Evolutionary conservation across 805 yeast species (phyloP), one percentile per base, ranked within the genome.

Genomic region (Wickerhamiella galacta): DNA sequence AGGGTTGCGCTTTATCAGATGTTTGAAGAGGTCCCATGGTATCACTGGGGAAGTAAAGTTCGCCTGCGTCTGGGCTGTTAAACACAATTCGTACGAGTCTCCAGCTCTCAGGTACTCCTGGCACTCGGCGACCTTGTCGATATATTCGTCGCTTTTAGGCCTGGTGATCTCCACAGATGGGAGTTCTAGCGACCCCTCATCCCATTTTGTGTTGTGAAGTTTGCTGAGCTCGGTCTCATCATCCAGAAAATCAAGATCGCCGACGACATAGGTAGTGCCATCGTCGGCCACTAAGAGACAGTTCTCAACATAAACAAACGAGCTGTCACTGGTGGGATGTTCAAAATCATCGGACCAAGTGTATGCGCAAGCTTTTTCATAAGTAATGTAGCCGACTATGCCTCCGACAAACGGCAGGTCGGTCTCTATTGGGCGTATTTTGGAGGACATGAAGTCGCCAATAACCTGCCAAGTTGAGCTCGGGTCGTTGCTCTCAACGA

Each of bases 81-180:
- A 61, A 49, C 98, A 90, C 11, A 90, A 63, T 51, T 90, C 99
- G 49, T 90, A 90, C 2, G 95, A 82, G 48, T 90, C 92, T 8
- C 98, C 98, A 5, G 73, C 54, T 33, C 63, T 69, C 29, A 87
- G 60, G 40, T 57, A 70, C 11, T 68, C 62, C 51, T 80, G 87
- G 50, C 94, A 81, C 30, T 59, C 37, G 0, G 58, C 46, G 45
- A 82, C 79, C 25, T 68, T 68, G 3, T 56, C 39, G 3, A 58
- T 48, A 52, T 90, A 90, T 1, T 55, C 45, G 0, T 57, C 54
- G 39, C 66, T 63, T 8, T 64, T 57, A 1, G 93, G 92, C 37
- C 41, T 22, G 1, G 28, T 30, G 11, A 49, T 36, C n/a, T 34
- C 20, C 3, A 42, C 29, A 3, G 20, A 27, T 3, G 40, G 40